Evolutionary conservation across 2,329 filamentous ascomycete genomes (phyloP).

Genomic region (Elsinoe ampelina): DNA sequence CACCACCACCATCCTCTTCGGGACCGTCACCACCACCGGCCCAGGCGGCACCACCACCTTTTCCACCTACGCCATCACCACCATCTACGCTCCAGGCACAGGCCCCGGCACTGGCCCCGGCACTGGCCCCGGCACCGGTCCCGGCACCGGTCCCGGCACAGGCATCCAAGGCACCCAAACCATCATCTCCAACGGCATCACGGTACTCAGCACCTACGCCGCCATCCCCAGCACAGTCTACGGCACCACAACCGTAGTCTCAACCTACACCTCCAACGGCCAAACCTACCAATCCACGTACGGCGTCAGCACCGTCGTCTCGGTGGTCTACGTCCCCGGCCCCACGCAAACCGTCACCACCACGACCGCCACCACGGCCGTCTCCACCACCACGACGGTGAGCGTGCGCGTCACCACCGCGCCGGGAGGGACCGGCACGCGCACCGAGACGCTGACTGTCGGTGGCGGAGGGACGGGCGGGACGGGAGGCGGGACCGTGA

Average conservation of each 20-base stretch:
- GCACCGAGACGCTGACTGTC: slow-evolving; percentile 13
- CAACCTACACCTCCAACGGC: slow-evolving; percentile 22
- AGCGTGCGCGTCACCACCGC: slow-evolving; percentile 13
- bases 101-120: slow-evolving; percentile 18
- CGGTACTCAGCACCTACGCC: slow-evolving; percentile 19
- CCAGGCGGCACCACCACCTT: slow-evolving; percentile 17
- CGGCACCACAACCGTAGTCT: slow-evolving; percentile 20
- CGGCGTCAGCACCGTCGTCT: slow-evolving; percentile 22
- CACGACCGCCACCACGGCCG: slow-evolving; percentile 18
- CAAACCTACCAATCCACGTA: slow-evolving; percentile 21
- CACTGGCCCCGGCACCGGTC: slow-evolving; percentile 16
- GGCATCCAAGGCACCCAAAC: slow-evolving; percentile 17
- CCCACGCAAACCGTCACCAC: slow-evolving; percentile 21
- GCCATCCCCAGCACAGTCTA: slow-evolving; percentile 21
- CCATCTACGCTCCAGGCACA: slow-evolving; percentile 17
- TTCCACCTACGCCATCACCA: slow-evolving; percentile 21
- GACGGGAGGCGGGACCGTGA: slow-evolving; percentile 15
- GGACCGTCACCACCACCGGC: slow-evolving; percentile 13
- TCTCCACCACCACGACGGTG: slow-evolving; percentile 18
- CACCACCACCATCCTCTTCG: slow-evolving; percentile 20
- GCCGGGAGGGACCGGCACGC: slow-evolving; percentile 13
- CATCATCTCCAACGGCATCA: slow-evolving; percentile 21
- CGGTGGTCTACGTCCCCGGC: slow-evolving; percentile 19
- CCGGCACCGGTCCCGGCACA: slow-evolving; percentile 16
- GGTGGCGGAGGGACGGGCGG: slow-evolving; percentile 11